Evolutionary conservation across 371 early-diverging fungal genomes (phyloP).

Genomic region (Actinomortierella wolfii): DNA sequence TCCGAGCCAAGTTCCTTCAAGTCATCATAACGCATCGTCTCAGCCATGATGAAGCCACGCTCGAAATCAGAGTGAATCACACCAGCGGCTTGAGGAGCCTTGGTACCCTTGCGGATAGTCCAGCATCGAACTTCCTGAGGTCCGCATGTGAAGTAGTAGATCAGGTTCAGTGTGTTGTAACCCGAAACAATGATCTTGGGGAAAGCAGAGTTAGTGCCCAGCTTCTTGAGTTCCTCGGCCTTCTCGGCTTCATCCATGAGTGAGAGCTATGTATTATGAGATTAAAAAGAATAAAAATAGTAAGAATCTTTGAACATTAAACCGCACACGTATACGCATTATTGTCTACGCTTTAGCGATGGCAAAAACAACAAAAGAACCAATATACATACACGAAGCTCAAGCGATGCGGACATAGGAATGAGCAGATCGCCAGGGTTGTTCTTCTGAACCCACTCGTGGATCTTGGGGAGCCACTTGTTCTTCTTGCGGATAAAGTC

Average conservation of each 20-base stretch:
- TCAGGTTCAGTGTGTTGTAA: conserved; percentile 83
- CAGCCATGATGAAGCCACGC: conserved; percentile 91
- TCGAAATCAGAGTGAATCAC: conserved; percentile 91
- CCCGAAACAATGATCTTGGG: conserved; percentile 85
- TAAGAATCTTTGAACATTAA: background rate
- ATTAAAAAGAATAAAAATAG: conserved; percentile 4
- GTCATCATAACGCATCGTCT: conserved; percentile 83
- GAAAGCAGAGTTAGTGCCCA: conserved; percentile 56
- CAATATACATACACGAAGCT: conserved; percentile 58
- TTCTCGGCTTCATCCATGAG: conserved; percentile 51
- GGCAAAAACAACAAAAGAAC: conserved; percentile 17
- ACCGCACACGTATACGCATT: background rate
- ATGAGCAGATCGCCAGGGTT: conserved; percentile 87
- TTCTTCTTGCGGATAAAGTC: conserved; percentile 78
- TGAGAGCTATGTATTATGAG: conserved; percentile 37
- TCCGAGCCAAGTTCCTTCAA: conserved; percentile 72
- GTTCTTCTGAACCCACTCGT: conserved; percentile 91
- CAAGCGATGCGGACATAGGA: conserved; percentile 88
- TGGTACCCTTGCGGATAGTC: conserved; percentile 66
- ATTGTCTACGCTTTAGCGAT: no score
- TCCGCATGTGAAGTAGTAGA: conserved; percentile 93
- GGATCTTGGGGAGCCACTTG: conserved; percentile 72
- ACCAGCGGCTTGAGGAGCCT: conserved; percentile 94
- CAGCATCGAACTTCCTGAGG: conserved; percentile 73
- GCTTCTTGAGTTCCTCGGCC: conserved; percentile 45